A percentile compares a stretch with the other conserved stretches of the same genome.
These are phyloP conservation scores for Colletotrichum aenigma DNA, from an alignment of 2,329 filamentous ascomycete species.

Conservation along the genomic window DNA sequence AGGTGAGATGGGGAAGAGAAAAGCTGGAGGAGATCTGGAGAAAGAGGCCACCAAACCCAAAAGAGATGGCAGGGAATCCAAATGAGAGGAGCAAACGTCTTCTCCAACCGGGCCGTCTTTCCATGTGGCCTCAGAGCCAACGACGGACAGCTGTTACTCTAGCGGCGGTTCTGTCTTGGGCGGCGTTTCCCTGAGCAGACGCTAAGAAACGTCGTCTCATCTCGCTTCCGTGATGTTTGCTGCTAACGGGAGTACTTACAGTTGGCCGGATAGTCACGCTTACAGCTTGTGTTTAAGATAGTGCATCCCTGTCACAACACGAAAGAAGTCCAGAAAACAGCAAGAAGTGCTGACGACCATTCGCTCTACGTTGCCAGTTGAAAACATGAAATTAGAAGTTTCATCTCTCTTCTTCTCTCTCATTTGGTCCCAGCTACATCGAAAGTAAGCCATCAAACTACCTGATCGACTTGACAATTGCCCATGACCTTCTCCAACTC, in stretches of 20 bases:
- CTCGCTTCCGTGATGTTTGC: background rate
- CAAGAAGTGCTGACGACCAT: background rate
- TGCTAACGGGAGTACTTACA: background rate
- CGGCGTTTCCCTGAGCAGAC: background rate
- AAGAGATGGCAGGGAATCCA: background rate
- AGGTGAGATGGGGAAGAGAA: background rate
- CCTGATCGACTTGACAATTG: background rate
- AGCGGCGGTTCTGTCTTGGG: background rate
- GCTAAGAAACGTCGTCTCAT: background rate
- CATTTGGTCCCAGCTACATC: accelerated
- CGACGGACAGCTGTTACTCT: background rate
- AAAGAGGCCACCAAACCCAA: background rate
- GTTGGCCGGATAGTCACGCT: accelerated
- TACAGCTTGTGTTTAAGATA: accelerated
- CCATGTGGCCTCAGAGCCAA: conserved; percentile 14
- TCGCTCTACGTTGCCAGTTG: background rate
- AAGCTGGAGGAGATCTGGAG: conserved; percentile 14
- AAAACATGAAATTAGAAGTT: background rate
- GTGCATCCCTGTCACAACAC: background rate
- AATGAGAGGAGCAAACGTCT: background rate
- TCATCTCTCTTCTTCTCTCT: background rate
- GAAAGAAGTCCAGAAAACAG: background rate
- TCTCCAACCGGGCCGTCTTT: conserved; percentile 14
- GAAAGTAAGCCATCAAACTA: background rate
- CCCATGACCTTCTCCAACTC: background rate